A percentile compares a stretch with the other conserved stretches of the same genome.
Conservation (phyloP, 2,329 filamentous ascomycete species). For the Neofusicoccum laricinum region DNA sequence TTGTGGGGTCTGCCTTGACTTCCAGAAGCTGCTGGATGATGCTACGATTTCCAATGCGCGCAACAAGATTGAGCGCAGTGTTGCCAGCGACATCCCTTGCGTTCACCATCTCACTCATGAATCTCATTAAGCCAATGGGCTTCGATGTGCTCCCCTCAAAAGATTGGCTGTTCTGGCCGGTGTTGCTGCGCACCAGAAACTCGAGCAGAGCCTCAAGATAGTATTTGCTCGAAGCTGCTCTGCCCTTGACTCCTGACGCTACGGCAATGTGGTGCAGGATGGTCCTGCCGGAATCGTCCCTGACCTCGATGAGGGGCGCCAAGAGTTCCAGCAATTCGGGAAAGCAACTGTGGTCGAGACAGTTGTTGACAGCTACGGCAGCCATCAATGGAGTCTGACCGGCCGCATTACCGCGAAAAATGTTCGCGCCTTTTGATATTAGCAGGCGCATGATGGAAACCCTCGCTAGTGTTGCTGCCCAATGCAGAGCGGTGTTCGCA, state of each 20-base stretch:
- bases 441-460: conserved; percentile 78
- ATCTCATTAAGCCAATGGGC: conserved; percentile 82
- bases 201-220: conserved; percentile 93
- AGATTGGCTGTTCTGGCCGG: conserved; percentile 28
- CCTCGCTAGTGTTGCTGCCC: conserved; percentile 89
- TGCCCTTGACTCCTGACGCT: conserved; percentile 90
- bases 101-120: conserved; percentile 97
- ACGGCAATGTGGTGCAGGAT: conserved; percentile 96
- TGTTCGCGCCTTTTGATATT: conserved; percentile 79
- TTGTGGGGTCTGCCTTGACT: conserved; percentile 88
- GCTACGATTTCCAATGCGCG: conserved; percentile 85
- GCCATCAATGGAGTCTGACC: conserved; percentile 93
- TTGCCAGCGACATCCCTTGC: conserved; percentile 91
- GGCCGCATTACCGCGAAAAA: conserved; percentile 80
- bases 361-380: conserved; percentile 90
- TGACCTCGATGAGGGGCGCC: conserved; percentile 83
- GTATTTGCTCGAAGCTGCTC: conserved; percentile 87
- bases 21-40: conserved; percentile 97
- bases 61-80: conserved; percentile 90
- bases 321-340: conserved; percentile 86
- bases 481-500: conserved; percentile 87
- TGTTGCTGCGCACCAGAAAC: conserved; percentile 79
- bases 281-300: conserved; percentile 84
- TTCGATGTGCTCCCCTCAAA: conserved; percentile 60
- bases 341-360: conserved; percentile 86